phyloP scores from a whole-genome alignment of 2,329 filamentous ascomycete genomes.

The Botrytis hyacinthi region DNA sequence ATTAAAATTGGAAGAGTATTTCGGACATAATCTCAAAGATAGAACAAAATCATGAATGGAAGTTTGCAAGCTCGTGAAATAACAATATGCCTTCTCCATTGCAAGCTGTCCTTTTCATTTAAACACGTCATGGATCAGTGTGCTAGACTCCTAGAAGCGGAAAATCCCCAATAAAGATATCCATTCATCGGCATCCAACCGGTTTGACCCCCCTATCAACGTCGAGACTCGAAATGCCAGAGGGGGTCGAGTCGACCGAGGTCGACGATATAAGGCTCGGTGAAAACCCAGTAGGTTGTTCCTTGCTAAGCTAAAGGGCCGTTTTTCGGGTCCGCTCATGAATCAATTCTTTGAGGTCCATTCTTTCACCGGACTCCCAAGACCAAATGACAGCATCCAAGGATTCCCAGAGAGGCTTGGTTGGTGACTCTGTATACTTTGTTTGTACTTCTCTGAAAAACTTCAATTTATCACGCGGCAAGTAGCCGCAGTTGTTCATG shows the following conservation, averaged over 20 bases:
- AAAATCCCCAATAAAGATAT: neutral
- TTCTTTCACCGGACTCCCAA: slow-evolving; percentile 2
- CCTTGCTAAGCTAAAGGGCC: slow-evolving; percentile 9
- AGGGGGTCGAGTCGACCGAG: neutral
- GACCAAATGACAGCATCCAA: neutral
- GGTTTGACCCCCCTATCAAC: neutral
- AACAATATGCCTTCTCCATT: neutral
- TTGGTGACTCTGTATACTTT: neutral
- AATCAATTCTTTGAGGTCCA: neutral
- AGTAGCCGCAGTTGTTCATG: slow-evolving; percentile 14
- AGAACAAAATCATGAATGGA: neutral
- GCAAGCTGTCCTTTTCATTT: slow-evolving; percentile 10
- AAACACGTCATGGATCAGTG: slow-evolving; percentile 11
- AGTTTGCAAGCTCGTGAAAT: neutral
- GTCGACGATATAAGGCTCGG: neutral
- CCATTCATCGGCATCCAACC: neutral
- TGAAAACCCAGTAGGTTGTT: slow-evolving; percentile 1
- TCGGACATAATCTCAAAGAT: slow-evolving; percentile 4
- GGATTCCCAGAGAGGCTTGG: neutral
- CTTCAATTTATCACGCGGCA: slow-evolving; percentile 16
- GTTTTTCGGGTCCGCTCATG: neutral
- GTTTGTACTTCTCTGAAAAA: slow-evolving; percentile 1
- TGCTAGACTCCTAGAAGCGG: neutral
- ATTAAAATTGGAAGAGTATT: neutral
- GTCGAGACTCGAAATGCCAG: neutral